Evolutionary conservation across 1,284 basidiomycete species (phyloP), one percentile per base, ranked within the genome.

Genomic region (Ceratobasidium sp.): DNA sequence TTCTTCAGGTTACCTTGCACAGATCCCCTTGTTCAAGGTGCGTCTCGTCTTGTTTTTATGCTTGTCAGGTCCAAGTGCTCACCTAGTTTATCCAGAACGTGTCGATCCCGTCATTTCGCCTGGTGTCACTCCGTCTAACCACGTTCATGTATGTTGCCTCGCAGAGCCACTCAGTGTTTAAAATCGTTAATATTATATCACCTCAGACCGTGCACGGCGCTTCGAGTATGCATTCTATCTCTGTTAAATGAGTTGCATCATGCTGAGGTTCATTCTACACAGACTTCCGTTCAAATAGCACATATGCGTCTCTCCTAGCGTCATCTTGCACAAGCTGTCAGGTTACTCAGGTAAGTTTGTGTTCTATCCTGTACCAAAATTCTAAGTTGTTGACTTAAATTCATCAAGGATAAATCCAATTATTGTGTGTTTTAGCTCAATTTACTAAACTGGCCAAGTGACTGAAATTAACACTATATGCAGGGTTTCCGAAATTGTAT

Each of bases 41-140:
- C 27, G 53, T 29, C 8, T 17, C 29, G 19, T 14, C 27, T 27
- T 31, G 8, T 64, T 27, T 1, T 47, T 27, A 24, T 22, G 1
- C 11, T 47, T 27, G 6, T 27, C 27, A 14, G 6, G 6, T 27
- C 27, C 33, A 27, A 24, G n/a, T 60, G 3, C 31, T 45, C 45
- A 33, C n/a, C n/a, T n/a, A 22, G 24, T 19, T 22, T 22, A 33
- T 17, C 7, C n/a, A 73, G 85, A 85, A 67, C 84, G 87, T 47
- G 79, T 85, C 45, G 86, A 88, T 75, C 84, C 86, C 27, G 85
- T 87, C 75, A 81, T 86, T 47, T 81, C 79, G 19, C 85, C 86
- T 3, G 83, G 82, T 27, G 72, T 76, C 14, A 79, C 80, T 5
- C 83, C 83, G 2, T 84, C 84, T 1, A 80, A 84, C 59, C 84